phyloP scores from a whole-genome alignment of 352 stramenopile species.

The Phytophthora sp. region DNA sequence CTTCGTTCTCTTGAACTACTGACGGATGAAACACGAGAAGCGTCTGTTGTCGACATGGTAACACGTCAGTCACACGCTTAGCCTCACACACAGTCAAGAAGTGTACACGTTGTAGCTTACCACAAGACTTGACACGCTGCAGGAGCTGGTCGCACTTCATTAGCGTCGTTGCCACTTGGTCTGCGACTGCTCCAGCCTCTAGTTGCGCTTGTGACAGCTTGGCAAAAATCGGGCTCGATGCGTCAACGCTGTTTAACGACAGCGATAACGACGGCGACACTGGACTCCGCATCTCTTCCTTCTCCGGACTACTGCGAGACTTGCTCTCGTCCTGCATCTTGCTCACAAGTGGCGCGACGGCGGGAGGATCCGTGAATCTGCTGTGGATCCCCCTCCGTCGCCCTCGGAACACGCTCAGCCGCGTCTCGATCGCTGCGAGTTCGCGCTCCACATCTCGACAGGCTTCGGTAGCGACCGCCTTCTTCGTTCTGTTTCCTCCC shows the following conservation, averaged over 20 bases:
- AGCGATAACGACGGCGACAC: conserved; percentile 1
- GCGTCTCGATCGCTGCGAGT: conserved; percentile 45
- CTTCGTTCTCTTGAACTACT: conserved; percentile 28
- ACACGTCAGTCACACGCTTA: not conserved
- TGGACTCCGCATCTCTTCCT: not conserved
- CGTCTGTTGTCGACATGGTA: conserved; percentile 16
- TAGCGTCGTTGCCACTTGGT: conserved; percentile 64
- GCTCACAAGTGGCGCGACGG: conserved; percentile 4
- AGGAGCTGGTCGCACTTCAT: conserved; percentile 61
- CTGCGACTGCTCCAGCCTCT: conserved; percentile 47
- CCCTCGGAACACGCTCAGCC: conserved; percentile 38
- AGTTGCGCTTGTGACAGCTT: conserved; percentile 36
- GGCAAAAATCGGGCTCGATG: conserved; percentile 10
- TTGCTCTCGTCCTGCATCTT: conserved; percentile 10
- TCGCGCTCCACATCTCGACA: conserved; percentile 54
- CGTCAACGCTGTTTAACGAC: conserved; percentile 8
- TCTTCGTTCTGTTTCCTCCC: not conserved
- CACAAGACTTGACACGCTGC: conserved; percentile 33
- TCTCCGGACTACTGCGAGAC: not conserved
- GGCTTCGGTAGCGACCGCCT: conserved; percentile 27
- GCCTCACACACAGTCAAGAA: too few relatives aligned
- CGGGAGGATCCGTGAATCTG: conserved; percentile 3
- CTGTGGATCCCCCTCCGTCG: conserved; percentile 14
- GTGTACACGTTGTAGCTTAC: conserved; percentile 17
- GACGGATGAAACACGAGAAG: conserved; percentile 28